Base-by-base conservation (phyloP, 2,329 filamentous ascomycete genomes). In the Pestalotiopsis sp. region DNA sequence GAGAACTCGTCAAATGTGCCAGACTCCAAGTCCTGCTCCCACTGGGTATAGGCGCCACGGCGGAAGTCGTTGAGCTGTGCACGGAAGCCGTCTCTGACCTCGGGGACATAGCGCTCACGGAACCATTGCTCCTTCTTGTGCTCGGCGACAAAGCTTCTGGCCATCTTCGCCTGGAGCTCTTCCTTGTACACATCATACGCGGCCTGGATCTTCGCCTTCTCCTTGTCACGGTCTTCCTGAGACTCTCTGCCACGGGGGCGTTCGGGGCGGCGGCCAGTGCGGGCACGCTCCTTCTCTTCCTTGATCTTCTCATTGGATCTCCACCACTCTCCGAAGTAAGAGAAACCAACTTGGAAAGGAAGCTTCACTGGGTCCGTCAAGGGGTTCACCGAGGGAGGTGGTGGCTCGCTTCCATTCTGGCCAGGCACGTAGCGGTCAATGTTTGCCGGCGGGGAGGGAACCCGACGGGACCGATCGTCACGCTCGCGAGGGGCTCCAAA, bases 91-190 rank as follows among this genome's bases (percentile, higher is more conserved):
- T 95, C 91, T 66, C 93, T 87, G 67, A 95, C 90, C 73, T 96
- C 93, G 1, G 93, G 89, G 38, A 97, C 91, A 75, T 99, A 99
- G 78, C 94, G 91, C 81, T 99, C 96, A 74, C 92, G 93, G 83
- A 99, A 99, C 96, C 96, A 99, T 78, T 99, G 95, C 79, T 99
- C 96, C 58, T 91, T 90, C 79, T 97, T 97, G 81, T 99, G 96
- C 74, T 94, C 92, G 64, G 92, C 89, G 57, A 99, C 96, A 78
- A 99, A 99, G 1, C 89, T 86, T 72, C 94, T 91, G 0, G 96
- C 95, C 92, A 97, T 95, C 78, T 90, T 91, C 4, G 87, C 89
- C 75, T 92, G 90, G 2, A 92, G 82, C 45, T 91, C 89, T 75
- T 92, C 90, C 73, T 91, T 91, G 77, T 92, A 92, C 0, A 83